A percentile compares a stretch with the other conserved stretches of the same genome.
These are phyloP conservation scores for Penstemon eatonii DNA, from an alignment of 257 asterid species.

Conservation along the genomic window DNA sequence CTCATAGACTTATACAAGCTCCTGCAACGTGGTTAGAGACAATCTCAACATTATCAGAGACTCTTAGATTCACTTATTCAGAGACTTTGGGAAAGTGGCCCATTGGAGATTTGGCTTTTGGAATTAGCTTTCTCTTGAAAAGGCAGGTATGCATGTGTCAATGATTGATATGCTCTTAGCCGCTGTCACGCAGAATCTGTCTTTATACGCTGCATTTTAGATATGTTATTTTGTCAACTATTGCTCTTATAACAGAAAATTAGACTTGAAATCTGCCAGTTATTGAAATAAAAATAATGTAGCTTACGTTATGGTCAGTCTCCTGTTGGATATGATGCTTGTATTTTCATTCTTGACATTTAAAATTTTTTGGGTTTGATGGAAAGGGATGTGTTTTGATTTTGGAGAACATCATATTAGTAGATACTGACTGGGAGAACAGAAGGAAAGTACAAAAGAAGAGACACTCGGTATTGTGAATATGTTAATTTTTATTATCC, in stretches of 20 bases:
- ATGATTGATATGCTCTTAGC: conserved; percentile 19
- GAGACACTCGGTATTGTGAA: neutral
- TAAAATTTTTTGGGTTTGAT: neutral
- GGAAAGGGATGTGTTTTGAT: neutral
- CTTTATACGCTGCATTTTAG: neutral
- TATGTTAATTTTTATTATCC: neutral
- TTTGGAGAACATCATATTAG: neutral
- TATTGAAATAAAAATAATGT: neutral
- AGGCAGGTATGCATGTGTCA: conserved; percentile 69
- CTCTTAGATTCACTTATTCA: conserved; percentile 92
- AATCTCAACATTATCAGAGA: conserved; percentile 88
- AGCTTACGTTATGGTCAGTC: neutral
- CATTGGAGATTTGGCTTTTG: conserved; percentile 96
- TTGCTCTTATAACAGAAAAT: neutral
- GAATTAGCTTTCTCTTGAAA: conserved; percentile 88
- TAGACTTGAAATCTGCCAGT: neutral
- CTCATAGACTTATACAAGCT: conserved; percentile 91
- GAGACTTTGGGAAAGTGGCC: conserved; percentile 99
- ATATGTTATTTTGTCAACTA: neutral
- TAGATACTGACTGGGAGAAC: conserved; percentile 4
- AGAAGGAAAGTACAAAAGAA: neutral
- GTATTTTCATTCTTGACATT: neutral
- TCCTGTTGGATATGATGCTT: neutral
- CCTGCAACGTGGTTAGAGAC: conserved; percentile 99
- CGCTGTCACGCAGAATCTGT: conserved; percentile 6